These are phyloP conservation scores for Isatis lusitanica DNA, from an alignment of 441 rosid genomes.

Conservation along the genomic window DNA sequence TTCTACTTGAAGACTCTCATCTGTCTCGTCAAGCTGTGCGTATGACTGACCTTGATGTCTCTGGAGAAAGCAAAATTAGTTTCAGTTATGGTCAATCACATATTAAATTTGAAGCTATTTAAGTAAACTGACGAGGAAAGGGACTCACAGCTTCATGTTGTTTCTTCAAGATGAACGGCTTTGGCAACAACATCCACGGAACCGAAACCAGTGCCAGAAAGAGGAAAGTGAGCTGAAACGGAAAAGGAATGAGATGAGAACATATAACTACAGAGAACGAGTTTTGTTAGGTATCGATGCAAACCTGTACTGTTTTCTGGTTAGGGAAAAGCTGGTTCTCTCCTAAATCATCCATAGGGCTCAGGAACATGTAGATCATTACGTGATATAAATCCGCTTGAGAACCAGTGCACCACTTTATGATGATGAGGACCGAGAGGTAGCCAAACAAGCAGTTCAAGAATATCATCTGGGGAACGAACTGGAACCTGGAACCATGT, in stretches of 20 bases:
- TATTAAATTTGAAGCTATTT: background rate
- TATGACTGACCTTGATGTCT: constrained; percentile 80
- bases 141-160: constrained; percentile 64
- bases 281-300: background rate
- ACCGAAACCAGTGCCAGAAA: constrained; percentile 75
- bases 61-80: constrained; percentile 39
- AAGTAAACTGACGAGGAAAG: constrained; percentile 14
- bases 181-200: constrained; percentile 92
- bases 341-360: constrained; percentile 83
- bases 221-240: constrained; percentile 58
- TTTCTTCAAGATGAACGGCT: constrained; percentile 83
- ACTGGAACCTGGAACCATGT: constrained; percentile 53
- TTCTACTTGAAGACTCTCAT: constrained; percentile 63
- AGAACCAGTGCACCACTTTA: constrained; percentile 86
- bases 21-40: constrained; percentile 47
- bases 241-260: constrained; percentile 1
- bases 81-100: background rate
- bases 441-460: constrained; percentile 85
- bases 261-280: background rate
- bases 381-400: constrained; percentile 85
- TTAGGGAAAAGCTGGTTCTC: constrained; percentile 77
- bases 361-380: constrained; percentile 88
- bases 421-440: constrained; percentile 67
- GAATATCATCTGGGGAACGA: constrained; percentile 84
- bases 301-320: constrained; percentile 71